Evolutionary conservation across 305 asterid genomes (phyloP).

Genomic region (Fraxinus nigra): DNA sequence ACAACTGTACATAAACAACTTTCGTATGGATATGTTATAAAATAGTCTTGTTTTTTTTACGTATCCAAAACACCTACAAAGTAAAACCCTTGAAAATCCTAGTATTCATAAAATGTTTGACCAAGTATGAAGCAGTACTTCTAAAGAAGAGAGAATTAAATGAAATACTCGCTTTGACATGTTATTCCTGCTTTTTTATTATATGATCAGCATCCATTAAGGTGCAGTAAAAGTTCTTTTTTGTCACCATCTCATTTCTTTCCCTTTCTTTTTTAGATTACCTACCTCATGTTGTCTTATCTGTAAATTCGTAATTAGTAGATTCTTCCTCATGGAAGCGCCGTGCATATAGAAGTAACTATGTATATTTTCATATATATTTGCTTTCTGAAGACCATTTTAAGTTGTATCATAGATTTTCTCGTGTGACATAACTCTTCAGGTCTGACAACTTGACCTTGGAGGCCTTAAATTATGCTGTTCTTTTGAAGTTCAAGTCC

Average conservation of each 20-base stretch:
- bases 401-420: background rate
- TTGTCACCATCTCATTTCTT: background rate
- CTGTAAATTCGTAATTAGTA: background rate
- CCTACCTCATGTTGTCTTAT: background rate
- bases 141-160: background rate
- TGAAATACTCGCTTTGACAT: background rate
- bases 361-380: background rate
- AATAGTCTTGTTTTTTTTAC: background rate
- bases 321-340: background rate
- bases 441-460: constrained; percentile 77
- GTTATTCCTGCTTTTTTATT: background rate
- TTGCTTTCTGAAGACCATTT: background rate
- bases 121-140: background rate
- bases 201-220: background rate
- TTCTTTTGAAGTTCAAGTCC: constrained; percentile 53
- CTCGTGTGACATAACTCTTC: constrained; percentile 17
- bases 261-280: background rate
- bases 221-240: background rate
- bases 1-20: background rate
- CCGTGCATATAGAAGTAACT: background rate
- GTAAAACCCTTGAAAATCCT: background rate
- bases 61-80: background rate
- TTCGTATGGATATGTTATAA: too few species aligned
- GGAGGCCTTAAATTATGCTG: constrained; percentile 57
- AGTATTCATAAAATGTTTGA: background rate